phyloP scores from a whole-genome alignment of 1,139 yeast genomes.

The Suhomyces bribrorum region DNA sequence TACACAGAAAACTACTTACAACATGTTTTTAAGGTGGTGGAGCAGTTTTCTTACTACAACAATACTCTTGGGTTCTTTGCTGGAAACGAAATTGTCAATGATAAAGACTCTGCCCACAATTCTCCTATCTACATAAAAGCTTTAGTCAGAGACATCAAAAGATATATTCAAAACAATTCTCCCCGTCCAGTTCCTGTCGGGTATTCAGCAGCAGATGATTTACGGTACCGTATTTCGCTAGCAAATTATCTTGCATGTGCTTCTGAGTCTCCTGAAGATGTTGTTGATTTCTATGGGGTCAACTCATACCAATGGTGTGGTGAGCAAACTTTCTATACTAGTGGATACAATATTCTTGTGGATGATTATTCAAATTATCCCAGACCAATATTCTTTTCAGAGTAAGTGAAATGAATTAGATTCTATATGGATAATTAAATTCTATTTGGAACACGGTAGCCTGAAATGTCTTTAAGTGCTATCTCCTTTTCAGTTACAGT shows the following conservation, averaged over 20 bases:
- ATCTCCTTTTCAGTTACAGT: too few species aligned
- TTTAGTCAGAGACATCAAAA: conserved; percentile 76
- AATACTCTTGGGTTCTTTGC: conserved; percentile 93
- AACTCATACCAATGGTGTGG: conserved; percentile 99
- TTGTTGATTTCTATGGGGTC: conserved; percentile 92
- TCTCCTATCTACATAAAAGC: conserved; percentile 78
- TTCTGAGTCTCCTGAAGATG: conserved; percentile 53
- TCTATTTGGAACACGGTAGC: too few species aligned
- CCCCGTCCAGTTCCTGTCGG: conserved; percentile 84
- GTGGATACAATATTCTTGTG: conserved; percentile 80
- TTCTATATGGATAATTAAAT: too few species aligned
- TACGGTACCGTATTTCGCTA: conserved; percentile 68
- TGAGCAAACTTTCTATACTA: conserved; percentile 70
- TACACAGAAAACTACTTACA: conserved; percentile 68
- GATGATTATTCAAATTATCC: conserved; percentile 67
- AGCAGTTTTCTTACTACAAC: conserved; percentile 80
- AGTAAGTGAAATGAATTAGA: conserved; percentile 42
- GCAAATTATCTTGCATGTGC: conserved; percentile 82
- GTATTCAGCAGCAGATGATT: conserved; percentile 94
- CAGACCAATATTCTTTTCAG: conserved; percentile 85
- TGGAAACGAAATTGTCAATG: conserved; percentile 91
- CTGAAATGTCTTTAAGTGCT: too few species aligned
- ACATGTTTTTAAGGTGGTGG: conserved; percentile 77
- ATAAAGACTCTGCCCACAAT: conserved; percentile 65
- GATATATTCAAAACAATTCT: conserved; percentile 58